These are phyloP conservation scores for Aspergillus luchuensis DNA, from an alignment of 2,329 filamentous ascomycete genomes.

Conservation along the genomic window DNA sequence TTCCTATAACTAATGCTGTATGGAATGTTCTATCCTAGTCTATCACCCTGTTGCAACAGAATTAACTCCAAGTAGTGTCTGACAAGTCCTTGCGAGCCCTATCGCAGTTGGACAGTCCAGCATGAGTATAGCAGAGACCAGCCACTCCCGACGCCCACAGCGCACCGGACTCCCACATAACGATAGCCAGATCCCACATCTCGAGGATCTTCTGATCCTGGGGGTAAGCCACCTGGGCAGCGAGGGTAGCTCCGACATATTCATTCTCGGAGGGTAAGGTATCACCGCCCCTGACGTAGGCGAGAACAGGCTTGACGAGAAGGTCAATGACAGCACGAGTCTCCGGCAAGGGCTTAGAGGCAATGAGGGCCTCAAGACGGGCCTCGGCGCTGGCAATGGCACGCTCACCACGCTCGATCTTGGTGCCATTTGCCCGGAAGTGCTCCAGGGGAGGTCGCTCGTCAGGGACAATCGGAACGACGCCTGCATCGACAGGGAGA, in stretches of 20 bases:
- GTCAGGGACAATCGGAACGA: not conserved
- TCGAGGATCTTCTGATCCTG: not conserved
- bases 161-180: not conserved
- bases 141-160: not conserved
- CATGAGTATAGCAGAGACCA: not conserved
- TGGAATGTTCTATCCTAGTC: too few relatives aligned
- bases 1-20: too few relatives aligned
- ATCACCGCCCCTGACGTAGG: not conserved
- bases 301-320: not conserved
- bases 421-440: not conserved
- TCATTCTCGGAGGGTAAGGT: not conserved
- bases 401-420: not conserved
- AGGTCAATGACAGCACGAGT: not conserved
- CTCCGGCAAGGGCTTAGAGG: not conserved
- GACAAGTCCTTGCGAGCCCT: not conserved
- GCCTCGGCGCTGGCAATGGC: not conserved
- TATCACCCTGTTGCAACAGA: too few relatives aligned
- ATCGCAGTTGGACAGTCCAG: not conserved
- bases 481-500: not conserved
- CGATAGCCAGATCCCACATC: not conserved
- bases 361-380: not conserved
- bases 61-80: not conserved
- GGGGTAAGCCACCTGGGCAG: not conserved
- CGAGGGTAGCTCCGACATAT: not conserved
- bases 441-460: not conserved